Base-by-base conservation (phyloP, 257 asterid genomes). In the Ballota nigra region DNA sequence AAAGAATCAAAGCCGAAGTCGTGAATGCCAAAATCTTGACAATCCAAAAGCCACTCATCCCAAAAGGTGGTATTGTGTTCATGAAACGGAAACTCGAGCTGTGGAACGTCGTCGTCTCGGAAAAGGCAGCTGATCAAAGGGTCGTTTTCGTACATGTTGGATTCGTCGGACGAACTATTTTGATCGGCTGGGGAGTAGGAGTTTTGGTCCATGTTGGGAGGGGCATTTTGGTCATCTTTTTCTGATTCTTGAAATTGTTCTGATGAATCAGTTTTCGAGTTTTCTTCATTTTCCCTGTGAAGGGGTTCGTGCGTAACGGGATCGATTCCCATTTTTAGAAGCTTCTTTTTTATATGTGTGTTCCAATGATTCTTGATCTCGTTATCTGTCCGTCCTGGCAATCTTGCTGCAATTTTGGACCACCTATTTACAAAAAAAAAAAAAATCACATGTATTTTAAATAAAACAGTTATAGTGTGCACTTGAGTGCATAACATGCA, bases 361-460 rank as follows among this genome's bases (percentile, higher is more conserved):
- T 93, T 93, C 98, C 98, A 93, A 4, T 93, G 98, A 66, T 93
- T 93, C 78, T 93, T 93, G 56, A 93, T 93, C 84, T 93, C 98
- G 5, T 91, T 93, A 33, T 93, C 98, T 1, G 98, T 93, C 33
- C 98, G 85, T 66, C 98, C 98, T 0, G 98, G 96, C 82, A 93
- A 68, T 75, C 86, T 81, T 72, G 98, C 85, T 47, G 97, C 98
- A n/a, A 93, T 93, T 66, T 91, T 93, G 3, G 97, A 91, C 97
- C 97, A 91, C 86, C 96, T 53, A 22, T 1, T 18, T 20, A 2
- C 19, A 2, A 53, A 47, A 3, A n/a, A 6, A 43, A 43, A 33
- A 33, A 5, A 33, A n/a, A n/a, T n/a, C n/a, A n/a, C n/a, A n/a
- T n/a, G n/a, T n/a, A n/a, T n/a, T n/a, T n/a, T n/a, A n/a, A n/a